phyloP scores from a whole-genome alignment of 202 grass and related monocot species.

The Elaeis oleifera region DNA sequence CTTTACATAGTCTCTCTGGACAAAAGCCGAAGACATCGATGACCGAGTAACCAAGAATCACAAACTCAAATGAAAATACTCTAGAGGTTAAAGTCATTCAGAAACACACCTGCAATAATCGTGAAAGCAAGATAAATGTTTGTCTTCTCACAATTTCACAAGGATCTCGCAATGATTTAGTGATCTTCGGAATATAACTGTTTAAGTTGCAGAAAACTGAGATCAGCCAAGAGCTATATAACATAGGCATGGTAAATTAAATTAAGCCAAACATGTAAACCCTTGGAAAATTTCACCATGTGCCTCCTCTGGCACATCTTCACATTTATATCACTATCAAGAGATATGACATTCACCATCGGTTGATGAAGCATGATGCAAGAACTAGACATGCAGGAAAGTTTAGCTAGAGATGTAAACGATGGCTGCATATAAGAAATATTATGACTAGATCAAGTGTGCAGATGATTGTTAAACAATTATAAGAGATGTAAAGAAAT shows the following conservation, averaged over 20 bases:
- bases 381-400: too few species aligned
- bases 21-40: conserved; percentile 17
- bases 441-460: not conserved
- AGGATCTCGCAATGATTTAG: conserved; percentile 72
- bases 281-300: not conserved
- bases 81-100: conserved; percentile 13
- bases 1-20: conserved; percentile 91
- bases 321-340: too few species aligned
- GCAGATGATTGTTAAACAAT: conserved; percentile 1
- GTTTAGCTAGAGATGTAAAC: too few species aligned
- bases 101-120: conserved; percentile 68
- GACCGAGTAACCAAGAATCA: conserved; percentile 13
- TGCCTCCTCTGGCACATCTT: too few species aligned
- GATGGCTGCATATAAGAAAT: too few species aligned
- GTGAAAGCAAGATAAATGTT: conserved; percentile 88
- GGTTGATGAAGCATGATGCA: too few species aligned
- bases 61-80: not conserved
- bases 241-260: conserved; percentile 8
- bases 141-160: conserved; percentile 95
- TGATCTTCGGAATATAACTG: conserved; percentile 92
- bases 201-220: conserved; percentile 17
- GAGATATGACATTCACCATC: too few species aligned
- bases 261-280: not conserved
- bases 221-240: conserved; percentile 10
- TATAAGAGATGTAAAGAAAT: conserved; percentile 5